These are phyloP conservation scores for Pterocarpus macrocarpus DNA, from an alignment of 306 rosid species.

Conservation along the genomic window DNA sequence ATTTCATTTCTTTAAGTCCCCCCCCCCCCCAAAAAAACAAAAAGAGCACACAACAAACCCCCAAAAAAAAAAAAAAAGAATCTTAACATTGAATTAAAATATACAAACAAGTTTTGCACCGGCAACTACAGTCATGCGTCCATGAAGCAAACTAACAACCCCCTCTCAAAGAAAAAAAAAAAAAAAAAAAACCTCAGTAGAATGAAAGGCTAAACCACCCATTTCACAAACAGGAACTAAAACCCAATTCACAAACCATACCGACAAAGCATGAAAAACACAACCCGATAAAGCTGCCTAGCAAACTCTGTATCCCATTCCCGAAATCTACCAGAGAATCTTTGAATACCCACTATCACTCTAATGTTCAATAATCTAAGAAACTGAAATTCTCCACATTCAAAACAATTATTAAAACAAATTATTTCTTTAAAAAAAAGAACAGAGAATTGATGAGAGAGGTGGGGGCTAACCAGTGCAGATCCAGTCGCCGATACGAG, in stretches of 20 bases:
- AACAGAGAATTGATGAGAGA: background rate
- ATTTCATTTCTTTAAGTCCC: background rate
- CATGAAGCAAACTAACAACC: background rate
- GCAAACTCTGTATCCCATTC: background rate
- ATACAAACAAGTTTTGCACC: background rate
- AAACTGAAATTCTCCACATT: background rate
- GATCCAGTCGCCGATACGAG: slow-evolving; percentile 97
- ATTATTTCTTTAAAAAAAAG: background rate
- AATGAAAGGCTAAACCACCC: background rate
- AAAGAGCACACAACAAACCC: too few relatives aligned
- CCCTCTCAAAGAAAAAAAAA: background rate
- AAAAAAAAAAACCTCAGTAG: too few relatives aligned
- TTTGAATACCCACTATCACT: background rate
- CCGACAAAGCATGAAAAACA: slow-evolving; percentile 10
- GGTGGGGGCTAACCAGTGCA: slow-evolving; percentile 78
- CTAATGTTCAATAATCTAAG: background rate
- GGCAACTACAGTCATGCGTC: background rate
- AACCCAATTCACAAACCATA: background rate
- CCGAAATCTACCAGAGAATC: background rate
- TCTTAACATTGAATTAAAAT: slow-evolving; percentile 1
- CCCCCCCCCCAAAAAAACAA: background rate
- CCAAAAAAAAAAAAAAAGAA: too few relatives aligned
- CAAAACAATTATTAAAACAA: background rate
- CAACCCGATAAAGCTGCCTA: background rate
- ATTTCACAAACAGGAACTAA: background rate